Evolutionary conservation across 202 grass and related monocot species (phyloP).

Genomic region (Setaria italica): DNA sequence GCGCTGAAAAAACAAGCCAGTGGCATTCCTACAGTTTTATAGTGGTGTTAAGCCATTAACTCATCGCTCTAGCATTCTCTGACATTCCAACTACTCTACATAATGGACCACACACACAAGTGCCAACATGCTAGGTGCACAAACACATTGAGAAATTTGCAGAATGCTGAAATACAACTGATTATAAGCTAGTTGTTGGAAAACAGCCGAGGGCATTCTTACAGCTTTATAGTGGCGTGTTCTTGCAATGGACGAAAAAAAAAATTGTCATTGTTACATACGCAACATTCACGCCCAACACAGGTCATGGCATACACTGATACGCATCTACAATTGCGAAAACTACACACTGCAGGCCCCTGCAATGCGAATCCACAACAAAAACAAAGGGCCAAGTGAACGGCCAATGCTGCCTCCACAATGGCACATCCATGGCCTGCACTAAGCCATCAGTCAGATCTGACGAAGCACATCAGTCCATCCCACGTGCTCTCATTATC

Average conservation of each 20-base stretch:
- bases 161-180: background rate
- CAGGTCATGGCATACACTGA: background rate
- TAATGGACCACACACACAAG: too few relatives aligned
- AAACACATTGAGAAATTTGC: background rate
- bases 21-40: too few relatives aligned
- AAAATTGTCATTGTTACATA: background rate
- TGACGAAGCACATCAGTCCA: background rate
- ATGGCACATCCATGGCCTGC: background rate
- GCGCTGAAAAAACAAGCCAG: too few relatives aligned
- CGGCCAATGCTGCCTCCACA: background rate
- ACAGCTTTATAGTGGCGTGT: background rate
- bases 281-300: too few relatives aligned
- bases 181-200: background rate
- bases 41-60: too few relatives aligned
- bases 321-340: background rate
- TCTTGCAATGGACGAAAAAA: background rate
- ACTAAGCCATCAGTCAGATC: background rate
- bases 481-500: background rate
- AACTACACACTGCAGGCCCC: background rate
- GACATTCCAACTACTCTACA: too few relatives aligned
- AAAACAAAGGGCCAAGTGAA: background rate
- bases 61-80: too few relatives aligned
- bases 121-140: too few relatives aligned
- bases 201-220: background rate
- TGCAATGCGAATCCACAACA: background rate